Conservation (phyloP, 1,139 yeast species). For the Protomyces lactucae-debilis region DNA sequence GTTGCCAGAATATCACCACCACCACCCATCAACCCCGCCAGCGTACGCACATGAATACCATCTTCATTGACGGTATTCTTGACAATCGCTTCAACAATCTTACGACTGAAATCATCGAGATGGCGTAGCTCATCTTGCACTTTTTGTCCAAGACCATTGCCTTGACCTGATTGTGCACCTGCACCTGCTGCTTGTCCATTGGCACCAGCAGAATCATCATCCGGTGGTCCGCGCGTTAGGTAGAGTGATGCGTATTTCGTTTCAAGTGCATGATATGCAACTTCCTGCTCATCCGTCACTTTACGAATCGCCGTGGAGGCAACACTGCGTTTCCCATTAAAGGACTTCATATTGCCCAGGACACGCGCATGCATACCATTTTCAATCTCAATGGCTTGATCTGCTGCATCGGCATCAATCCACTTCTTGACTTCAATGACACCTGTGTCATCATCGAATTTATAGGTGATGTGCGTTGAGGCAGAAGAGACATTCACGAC, state of each 20-base stretch:
- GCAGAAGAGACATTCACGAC: constrained; percentile 45
- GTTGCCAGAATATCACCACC: constrained; percentile 11
- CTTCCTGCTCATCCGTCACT: constrained; percentile 66
- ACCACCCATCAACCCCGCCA: constrained; percentile 29
- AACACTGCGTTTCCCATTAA: constrained; percentile 60
- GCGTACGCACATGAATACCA: constrained; percentile 31
- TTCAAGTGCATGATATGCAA: constrained; percentile 68
- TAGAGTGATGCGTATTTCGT: constrained; percentile 57
- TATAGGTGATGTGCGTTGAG: constrained; percentile 46
- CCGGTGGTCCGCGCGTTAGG: constrained; percentile 33
- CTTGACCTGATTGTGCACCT: constrained; percentile 1
- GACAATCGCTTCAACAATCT: constrained; percentile 30
- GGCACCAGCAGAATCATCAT: not conserved
- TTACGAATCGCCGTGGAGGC: constrained; percentile 60
- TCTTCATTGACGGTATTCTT: constrained; percentile 29
- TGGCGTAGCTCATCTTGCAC: constrained; percentile 18
- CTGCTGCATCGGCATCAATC: constrained; percentile 27
- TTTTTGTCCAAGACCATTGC: constrained; percentile 1
- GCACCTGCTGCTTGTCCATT: not conserved
- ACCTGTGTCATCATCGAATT: constrained; percentile 84
- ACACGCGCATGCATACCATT: constrained; percentile 58
- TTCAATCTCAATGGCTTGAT: constrained; percentile 36
- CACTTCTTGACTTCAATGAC: constrained; percentile 55
- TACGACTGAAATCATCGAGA: constrained; percentile 30
- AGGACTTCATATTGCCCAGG: constrained; percentile 67